Base-by-base conservation (phyloP, 352 stramenopile genomes). In the Phytophthora lateralis region DNA sequence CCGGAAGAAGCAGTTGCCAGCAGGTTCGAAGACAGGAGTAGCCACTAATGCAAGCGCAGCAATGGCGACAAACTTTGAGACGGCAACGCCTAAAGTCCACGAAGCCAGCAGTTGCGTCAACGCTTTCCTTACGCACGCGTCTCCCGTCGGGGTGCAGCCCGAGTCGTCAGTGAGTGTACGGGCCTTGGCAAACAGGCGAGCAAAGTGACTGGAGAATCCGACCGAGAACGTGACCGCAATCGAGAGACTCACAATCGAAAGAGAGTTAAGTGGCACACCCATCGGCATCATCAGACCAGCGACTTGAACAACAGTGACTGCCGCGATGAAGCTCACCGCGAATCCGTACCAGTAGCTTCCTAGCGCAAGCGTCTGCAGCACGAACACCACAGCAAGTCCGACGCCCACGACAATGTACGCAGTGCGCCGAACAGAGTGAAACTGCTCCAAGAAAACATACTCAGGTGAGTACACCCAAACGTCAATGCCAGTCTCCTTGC, bases 221-320 rank as follows among this genome's bases (percentile, higher is more conserved):
- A 96, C 80, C 3, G 77, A 86, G 43, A 97, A 75, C 4, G 77
- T 85, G 7, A 89, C 62, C 21, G 80, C 85, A 42, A 90, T 80
- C 26, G 93, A 75, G 14, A 96, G 68, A 65, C 94, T 89, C 34
- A 94, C 81, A 24, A 95, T 80, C 27, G 84, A 90, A 12, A 97
- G 75, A 6, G 85, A 87, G 58, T 96, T 97, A 3, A 97, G 59
- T 38, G 82, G 66, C 12, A 90, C 85, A n/a, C 61, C 71, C 55
- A 82, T 71, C 10, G 73, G 75, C 37, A 73, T 55, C 83, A 90
- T 89, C 15, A 89, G 27, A 18, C 78, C 83, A 60, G 83, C 80
- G 38, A 90, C 80, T 43, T 83, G 70, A 17, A 90, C 34, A 20
- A 83, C 76, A 21, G 85, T 82, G 48, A 77, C 78, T n/a, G 69